A percentile compares a stretch with the other conserved stretches of the same genome.
phyloP scores from a whole-genome alignment of 345 rosid species.

The Arabidopsis thaliana region TAIR10.1 NC_003076.8:8851001-8851500 shows the following conservation, averaged over 20 bases:
- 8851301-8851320: conserved; percentile 64
- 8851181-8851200: neutral
- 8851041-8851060: conserved; percentile 1
- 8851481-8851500: conserved; percentile 88
- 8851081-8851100: conserved; percentile 3
- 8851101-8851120: conserved; percentile 1
- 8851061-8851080: conserved; percentile 15
- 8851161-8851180: conserved; percentile 14
- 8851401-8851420: conserved; percentile 13
- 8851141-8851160: neutral
- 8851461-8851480: conserved; percentile 84
- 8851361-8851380: conserved; percentile 26
- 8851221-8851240: conserved; percentile 12
- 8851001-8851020: conserved; percentile 27
- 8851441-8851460: conserved; percentile 77
- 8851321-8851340: conserved; percentile 70
- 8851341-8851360: conserved; percentile 57
- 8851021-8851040: neutral
- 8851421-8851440: conserved; percentile 22
- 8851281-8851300: conserved; percentile 69
- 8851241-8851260: conserved; percentile 54
- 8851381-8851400: conserved; percentile 3
- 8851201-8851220: neutral
- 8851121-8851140: conserved; percentile 39
- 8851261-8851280: conserved; percentile 59